Evolutionary conservation across 257 asterid genomes (phyloP).

Genomic region (Nicotiana knightiana): DNA sequence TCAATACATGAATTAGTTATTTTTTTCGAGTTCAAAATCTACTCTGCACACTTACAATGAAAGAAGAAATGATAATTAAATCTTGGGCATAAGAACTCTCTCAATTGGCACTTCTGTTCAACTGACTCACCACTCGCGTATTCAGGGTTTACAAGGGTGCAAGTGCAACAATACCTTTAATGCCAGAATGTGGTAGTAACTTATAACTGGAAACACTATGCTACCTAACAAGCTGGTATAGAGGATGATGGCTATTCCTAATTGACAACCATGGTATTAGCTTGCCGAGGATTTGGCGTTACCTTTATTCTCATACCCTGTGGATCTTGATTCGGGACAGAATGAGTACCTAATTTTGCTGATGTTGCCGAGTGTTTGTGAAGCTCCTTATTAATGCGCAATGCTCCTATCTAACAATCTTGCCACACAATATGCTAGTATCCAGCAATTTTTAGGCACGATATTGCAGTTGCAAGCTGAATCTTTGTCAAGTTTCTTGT

Average conservation of each 20-base stretch:
- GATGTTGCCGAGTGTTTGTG: not conserved
- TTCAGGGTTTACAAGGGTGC: not conserved
- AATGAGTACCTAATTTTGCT: not conserved
- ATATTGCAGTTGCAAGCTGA: not conserved
- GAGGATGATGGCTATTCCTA: not conserved
- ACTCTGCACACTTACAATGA: not conserved
- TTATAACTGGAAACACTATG: not conserved
- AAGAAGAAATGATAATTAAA: not conserved
- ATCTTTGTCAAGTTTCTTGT: not conserved
- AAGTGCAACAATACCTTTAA: not conserved
- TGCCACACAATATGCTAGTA: not conserved
- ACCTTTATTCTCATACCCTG: not conserved
- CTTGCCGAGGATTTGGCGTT: not conserved
- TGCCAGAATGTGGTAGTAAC: not conserved
- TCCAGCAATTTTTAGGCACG: not conserved
- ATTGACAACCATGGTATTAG: not conserved
- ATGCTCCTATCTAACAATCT: not conserved
- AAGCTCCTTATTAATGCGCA: not conserved
- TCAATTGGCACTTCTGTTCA: not conserved
- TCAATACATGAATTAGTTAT: not conserved
- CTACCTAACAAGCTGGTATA: not conserved
- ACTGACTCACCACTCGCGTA: not conserved
- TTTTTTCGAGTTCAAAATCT: not conserved
- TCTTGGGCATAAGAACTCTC: not conserved
- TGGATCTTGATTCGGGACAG: not conserved